Percentiles rank a stretch among this genome's conserved stretches.
Conservation (phyloP, 78 protist genomes). For the Planoprotostelium fungivorum region DNA sequence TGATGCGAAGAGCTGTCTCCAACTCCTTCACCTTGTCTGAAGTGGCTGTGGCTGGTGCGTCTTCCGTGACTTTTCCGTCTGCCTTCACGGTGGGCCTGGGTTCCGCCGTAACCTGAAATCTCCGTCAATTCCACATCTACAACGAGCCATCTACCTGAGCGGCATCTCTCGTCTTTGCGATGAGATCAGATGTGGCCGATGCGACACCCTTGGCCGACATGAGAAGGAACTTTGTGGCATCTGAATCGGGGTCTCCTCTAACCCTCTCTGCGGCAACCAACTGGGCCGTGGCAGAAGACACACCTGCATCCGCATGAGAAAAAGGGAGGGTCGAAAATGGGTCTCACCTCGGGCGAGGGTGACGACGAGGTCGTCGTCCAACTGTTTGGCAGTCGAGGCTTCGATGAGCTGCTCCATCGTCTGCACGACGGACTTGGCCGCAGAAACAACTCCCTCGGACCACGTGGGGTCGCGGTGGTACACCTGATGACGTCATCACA, state of each 20-base stretch:
- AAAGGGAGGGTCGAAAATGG: not conserved
- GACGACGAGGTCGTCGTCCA: not conserved
- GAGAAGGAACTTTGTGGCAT: not conserved
- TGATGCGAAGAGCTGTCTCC: not conserved
- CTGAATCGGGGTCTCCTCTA: not conserved
- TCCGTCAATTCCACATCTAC: not conserved
- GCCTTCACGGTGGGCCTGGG: not conserved
- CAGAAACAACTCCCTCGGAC: not conserved
- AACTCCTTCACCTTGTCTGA: not conserved
- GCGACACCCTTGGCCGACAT: not conserved
- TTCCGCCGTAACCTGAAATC: not conserved
- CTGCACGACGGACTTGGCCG: not conserved
- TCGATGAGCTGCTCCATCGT: not conserved
- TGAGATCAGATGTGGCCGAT: not conserved
- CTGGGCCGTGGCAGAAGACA: not conserved
- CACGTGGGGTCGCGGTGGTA: conserved; percentile 1
- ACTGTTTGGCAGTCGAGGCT: not conserved
- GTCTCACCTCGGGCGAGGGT: not conserved
- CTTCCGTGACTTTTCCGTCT: not conserved
- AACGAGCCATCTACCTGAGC: not conserved
- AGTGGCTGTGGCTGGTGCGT: not conserved
- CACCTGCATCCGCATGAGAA: not conserved
- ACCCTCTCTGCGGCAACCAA: not conserved
- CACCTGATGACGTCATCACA: not conserved
- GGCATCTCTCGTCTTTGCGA: not conserved